Percentiles rank a stretch among this genome's conserved stretches.
These are phyloP conservation scores for Oryza nivara DNA, from an alignment of 176 grass and related monocot genomes.

Conservation along the genomic window DNA sequence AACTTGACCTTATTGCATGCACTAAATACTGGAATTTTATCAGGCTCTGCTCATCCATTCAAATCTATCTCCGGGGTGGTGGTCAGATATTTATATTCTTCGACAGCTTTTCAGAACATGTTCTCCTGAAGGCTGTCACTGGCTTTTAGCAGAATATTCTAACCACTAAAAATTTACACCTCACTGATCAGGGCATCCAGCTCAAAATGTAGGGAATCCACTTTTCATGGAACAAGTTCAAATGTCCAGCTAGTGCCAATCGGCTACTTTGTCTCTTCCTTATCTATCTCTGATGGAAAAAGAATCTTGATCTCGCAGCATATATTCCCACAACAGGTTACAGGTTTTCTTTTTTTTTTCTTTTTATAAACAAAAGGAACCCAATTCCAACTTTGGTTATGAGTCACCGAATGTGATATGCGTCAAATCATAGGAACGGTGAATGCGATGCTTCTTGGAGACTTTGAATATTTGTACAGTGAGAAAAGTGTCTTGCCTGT, in stretches of 20 bases:
- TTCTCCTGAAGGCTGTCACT: slow-evolving; percentile 37
- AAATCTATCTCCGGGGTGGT: slow-evolving; percentile 18
- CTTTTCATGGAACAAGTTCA: slow-evolving; percentile 56
- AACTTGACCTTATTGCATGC: not conserved
- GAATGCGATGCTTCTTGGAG: not conserved
- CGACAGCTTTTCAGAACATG: slow-evolving; percentile 57
- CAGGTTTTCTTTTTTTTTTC: not conserved
- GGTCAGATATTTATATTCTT: slow-evolving; percentile 43
- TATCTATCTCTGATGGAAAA: slow-evolving; percentile 32
- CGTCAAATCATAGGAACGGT: not conserved
- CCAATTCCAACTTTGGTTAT: slow-evolving; percentile 35
- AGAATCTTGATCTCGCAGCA: slow-evolving; percentile 51
- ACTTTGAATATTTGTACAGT: not conserved
- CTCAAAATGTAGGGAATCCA: slow-evolving; percentile 53
- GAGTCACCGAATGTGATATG: not conserved
- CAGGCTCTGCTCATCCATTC: slow-evolving; percentile 47
- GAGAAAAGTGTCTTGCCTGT: not conserved
- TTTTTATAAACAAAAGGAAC: not conserved
- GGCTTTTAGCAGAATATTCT: slow-evolving; percentile 47
- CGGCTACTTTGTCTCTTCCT: slow-evolving; percentile 41
- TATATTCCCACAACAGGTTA: slow-evolving; percentile 48
- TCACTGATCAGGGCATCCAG: slow-evolving; percentile 42
- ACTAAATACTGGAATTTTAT: slow-evolving; percentile 37
- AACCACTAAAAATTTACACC: slow-evolving; percentile 44
- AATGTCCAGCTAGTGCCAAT: slow-evolving; percentile 54